A percentile compares a stretch with the other conserved stretches of the same genome.
These are phyloP conservation scores for Erigeron canadensis DNA, from an alignment of 129 eudicot species.

Conservation along the genomic window DNA sequence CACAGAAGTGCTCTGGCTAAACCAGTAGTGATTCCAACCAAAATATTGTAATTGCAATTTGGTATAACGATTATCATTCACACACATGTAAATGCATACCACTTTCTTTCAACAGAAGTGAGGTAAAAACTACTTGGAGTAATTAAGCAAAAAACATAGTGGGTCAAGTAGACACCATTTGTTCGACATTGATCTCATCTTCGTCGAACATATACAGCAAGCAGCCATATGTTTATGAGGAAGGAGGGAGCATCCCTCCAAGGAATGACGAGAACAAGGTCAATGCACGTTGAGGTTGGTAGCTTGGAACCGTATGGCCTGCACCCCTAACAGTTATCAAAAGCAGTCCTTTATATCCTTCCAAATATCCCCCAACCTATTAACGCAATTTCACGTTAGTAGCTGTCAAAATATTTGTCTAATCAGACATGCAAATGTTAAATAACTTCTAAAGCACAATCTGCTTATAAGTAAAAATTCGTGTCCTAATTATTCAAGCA, in stretches of 20 bases:
- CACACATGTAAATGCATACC: too few species aligned
- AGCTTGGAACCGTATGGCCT: conserved; percentile 49
- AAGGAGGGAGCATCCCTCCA: conserved; percentile 45
- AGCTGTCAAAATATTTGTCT: neutral
- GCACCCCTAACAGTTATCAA: conserved; percentile 50
- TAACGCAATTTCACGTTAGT: conserved; percentile 10
- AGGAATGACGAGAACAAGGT: conserved; percentile 46
- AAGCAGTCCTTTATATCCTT: conserved; percentile 41
- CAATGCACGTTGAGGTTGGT: conserved; percentile 48
- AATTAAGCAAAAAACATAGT: too few species aligned
- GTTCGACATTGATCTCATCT: too few species aligned
- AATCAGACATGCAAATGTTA: neutral
- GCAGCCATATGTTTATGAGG: conserved; percentile 16
- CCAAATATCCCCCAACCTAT: conserved; percentile 54
- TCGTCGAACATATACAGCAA: neutral
- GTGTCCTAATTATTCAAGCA: neutral
- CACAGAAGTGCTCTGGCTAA: too few species aligned
- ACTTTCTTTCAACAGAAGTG: too few species aligned
- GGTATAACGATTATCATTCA: too few species aligned
- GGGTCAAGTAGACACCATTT: too few species aligned
- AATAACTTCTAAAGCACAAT: neutral
- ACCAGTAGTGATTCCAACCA: too few species aligned
- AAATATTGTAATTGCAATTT: too few species aligned
- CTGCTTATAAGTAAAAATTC: neutral
- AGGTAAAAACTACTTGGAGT: too few species aligned